A percentile compares a stretch with the other conserved stretches of the same genome.
Conservation (phyloP, 306 rosid genomes). For the Nissolia schottii region DNA sequence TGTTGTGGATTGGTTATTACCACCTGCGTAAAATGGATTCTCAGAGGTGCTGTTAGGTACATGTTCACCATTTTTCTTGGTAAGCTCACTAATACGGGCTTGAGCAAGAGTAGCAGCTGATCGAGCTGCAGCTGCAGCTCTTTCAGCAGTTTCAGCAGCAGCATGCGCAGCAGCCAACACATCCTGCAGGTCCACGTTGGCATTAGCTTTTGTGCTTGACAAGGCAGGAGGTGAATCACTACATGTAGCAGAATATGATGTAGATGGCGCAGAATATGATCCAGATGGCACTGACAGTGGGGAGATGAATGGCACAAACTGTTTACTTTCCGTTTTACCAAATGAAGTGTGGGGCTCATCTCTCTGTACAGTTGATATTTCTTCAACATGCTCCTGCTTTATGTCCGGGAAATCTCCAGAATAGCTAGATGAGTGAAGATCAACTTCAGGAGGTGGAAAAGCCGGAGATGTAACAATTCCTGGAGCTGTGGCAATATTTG, state of each 20-base stretch:
- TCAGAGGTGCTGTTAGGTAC: slow-evolving; percentile 42
- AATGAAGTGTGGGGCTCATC: slow-evolving; percentile 43
- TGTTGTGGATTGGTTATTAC: slow-evolving; percentile 20
- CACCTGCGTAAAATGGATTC: slow-evolving; percentile 52
- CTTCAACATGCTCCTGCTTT: slow-evolving; percentile 31
- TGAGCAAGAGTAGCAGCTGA: slow-evolving; percentile 84
- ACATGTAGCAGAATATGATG: slow-evolving; percentile 39
- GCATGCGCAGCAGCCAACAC: slow-evolving; percentile 91
- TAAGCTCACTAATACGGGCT: slow-evolving; percentile 60
- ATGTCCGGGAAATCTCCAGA: slow-evolving; percentile 28
- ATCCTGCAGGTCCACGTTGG: slow-evolving; percentile 64
- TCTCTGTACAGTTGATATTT: slow-evolving; percentile 30
- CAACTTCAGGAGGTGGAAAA: slow-evolving; percentile 32
- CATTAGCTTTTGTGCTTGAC: slow-evolving; percentile 46
- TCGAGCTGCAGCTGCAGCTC: slow-evolving; percentile 93
- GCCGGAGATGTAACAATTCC: slow-evolving; percentile 31
- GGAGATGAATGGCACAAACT: slow-evolving; percentile 80
- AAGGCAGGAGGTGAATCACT: slow-evolving; percentile 33
- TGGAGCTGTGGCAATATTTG: slow-evolving; percentile 54
- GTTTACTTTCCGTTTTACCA: slow-evolving; percentile 53
- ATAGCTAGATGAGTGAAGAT: slow-evolving; percentile 30
- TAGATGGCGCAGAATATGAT: slow-evolving; percentile 46
- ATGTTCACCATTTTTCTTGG: slow-evolving; percentile 46
- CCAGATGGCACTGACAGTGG: slow-evolving; percentile 53
- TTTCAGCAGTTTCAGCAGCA: slow-evolving; percentile 92